Base-by-base conservation (phyloP, 2,329 filamentous ascomycete genomes). In the Cladosporium sp. region DNA sequence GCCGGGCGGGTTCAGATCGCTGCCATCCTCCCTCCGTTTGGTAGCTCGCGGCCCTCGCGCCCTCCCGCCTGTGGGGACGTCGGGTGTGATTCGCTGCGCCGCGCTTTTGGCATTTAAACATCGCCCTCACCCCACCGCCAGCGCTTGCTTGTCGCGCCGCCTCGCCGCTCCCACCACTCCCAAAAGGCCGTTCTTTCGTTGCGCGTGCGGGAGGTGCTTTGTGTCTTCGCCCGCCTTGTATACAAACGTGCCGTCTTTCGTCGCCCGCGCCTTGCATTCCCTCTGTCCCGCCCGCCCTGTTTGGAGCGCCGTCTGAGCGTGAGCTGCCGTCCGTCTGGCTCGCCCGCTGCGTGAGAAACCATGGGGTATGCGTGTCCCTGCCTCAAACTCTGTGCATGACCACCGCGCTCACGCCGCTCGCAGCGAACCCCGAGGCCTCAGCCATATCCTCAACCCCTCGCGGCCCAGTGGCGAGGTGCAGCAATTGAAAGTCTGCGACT, bases 11-110 rank as follows among this genome's bases (percentile, higher is more conserved):
- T 18, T 9, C 22, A 28, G 22, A 28, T 28, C 22, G 22, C 22
- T 28, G 22, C 22, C 22, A 28, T 28, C 22, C 22, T 28, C 22
- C 22, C 22, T 28, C 22, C 22, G 22, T 28, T 32, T 50, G 48
- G 48, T 50, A 50, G 48, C 48, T 50, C 34, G 31, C 31, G 48
- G 31, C 40, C 42, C 22, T 31, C 48, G 48, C 48, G 34, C 44
- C 33, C 40, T 32, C 48, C 48, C 48, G 48, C 13, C 46, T 50
- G 48, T 50, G 48, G 48, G 41, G 48, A 43, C 48, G 48, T 37
- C 35, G 40, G 33, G 48, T 18, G 48, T 43, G 48, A 50, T 50
- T 50, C 48, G 48, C 32, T 50, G 46, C 38, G 18, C 16, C 40
- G 40, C 40, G 48, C 48, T 40, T 32, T 43, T 32, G 48, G 48